A percentile compares a stretch with the other conserved stretches of the same genome.
These are phyloP conservation scores for Pseudogymnoascus pannorum DNA, from an alignment of 2,329 filamentous ascomycete species.

Conservation along the genomic window DNA sequence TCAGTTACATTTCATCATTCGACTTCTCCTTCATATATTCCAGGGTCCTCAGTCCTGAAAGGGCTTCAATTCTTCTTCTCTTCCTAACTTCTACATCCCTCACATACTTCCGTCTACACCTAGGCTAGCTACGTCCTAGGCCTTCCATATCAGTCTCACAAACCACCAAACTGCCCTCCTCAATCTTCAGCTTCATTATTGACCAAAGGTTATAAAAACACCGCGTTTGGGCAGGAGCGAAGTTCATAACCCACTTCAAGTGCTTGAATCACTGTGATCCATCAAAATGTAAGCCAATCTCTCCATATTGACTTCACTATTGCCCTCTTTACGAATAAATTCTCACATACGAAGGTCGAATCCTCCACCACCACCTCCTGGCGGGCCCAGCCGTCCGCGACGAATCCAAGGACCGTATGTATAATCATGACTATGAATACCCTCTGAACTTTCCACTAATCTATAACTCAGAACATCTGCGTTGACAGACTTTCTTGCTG, in stretches of 20 bases:
- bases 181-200: background rate
- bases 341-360: slow-evolving; percentile 13
- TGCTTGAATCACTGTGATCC: background rate
- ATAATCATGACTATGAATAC: background rate
- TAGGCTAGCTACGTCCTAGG: background rate
- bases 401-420: slow-evolving; percentile 28
- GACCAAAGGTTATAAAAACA: background rate
- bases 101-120: background rate
- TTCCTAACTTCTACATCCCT: background rate
- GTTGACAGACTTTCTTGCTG: slow-evolving; percentile 60
- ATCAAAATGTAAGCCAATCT: background rate
- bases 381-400: slow-evolving; percentile 8
- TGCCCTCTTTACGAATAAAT: background rate
- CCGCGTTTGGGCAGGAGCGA: background rate
- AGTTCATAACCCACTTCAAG: background rate
- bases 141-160: background rate
- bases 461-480: slow-evolving; percentile 46
- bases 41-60: background rate
- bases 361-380: background rate
- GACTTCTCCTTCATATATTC: background rate
- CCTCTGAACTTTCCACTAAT: slow-evolving; percentile 9
- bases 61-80: background rate
- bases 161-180: background rate
- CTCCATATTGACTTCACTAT: background rate
- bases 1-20: slow-evolving; percentile 5